phyloP scores from a whole-genome alignment of 2,329 filamentous ascomycete genomes.

The Aspergillus amoenus region DNA sequence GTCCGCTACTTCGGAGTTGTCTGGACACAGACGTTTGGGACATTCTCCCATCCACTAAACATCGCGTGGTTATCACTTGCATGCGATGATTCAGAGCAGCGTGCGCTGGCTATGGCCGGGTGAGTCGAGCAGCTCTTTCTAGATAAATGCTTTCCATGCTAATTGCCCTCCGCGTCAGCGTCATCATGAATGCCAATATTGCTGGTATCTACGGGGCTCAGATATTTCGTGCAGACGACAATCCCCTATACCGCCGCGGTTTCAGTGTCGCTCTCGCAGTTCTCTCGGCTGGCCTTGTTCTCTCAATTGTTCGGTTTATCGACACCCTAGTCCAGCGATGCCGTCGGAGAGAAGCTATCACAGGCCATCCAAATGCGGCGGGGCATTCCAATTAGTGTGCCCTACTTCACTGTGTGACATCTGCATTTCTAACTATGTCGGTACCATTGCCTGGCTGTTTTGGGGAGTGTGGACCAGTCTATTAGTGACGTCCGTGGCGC shows the following conservation, averaged over 20 bases:
- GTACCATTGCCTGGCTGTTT: too few species aligned
- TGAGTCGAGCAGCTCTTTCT: background rate
- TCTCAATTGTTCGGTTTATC: slow-evolving; percentile 3
- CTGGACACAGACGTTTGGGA: slow-evolving; percentile 8
- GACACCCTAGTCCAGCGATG: slow-evolving; percentile 2
- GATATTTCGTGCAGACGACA: slow-evolving; percentile 48
- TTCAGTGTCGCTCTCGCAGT: slow-evolving; percentile 9
- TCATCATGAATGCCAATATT: slow-evolving; percentile 63
- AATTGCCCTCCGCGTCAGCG: slow-evolving; percentile 15
- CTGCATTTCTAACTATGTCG: too few species aligned
- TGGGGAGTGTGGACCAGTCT: too few species aligned
- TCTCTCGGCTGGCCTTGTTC: slow-evolving; percentile 7
- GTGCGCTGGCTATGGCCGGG: slow-evolving; percentile 59
- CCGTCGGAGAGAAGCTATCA: background rate
- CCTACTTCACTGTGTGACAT: too few species aligned
- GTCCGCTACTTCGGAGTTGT: slow-evolving; percentile 11
- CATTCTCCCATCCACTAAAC: slow-evolving; percentile 43
- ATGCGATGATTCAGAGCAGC: slow-evolving; percentile 56
- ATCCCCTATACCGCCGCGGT: slow-evolving; percentile 21
- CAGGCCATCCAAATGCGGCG: too few species aligned
- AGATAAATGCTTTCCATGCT: background rate
- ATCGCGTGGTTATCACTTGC: slow-evolving; percentile 61
- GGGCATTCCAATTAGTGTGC: too few species aligned
- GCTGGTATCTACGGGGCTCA: slow-evolving; percentile 62
- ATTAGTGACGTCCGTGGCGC: too few species aligned